Conservation (phyloP, 352 stramenopile species). For the Phytophthora multivora region DNA sequence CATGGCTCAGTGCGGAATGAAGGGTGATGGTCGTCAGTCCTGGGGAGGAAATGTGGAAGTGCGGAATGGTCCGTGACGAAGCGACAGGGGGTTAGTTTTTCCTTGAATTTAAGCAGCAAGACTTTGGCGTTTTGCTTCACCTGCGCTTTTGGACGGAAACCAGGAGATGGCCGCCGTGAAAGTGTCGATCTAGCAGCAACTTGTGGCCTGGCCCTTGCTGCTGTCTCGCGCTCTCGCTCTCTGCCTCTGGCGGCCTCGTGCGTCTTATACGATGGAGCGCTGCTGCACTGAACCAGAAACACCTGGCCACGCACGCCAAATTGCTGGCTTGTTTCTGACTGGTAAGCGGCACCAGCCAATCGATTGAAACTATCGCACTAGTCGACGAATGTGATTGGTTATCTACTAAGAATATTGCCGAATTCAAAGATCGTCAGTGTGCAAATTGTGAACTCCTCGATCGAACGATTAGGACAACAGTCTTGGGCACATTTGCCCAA, state of each 20-base stretch:
- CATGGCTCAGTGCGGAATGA: conserved; percentile 20
- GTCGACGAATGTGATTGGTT: conserved; percentile 4
- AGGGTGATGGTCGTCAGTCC: conserved; percentile 13
- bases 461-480: conserved; percentile 32
- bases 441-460: conserved; percentile 24
- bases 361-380: conserved; percentile 5
- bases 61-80: background rate
- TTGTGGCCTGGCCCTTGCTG: conserved; percentile 8
- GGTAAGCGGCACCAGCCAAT: conserved; percentile 5
- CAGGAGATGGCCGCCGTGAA: conserved; percentile 9
- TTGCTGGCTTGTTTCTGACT: conserved; percentile 14
- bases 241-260: conserved; percentile 17
- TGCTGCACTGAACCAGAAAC: conserved; percentile 20
- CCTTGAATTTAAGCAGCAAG: background rate
- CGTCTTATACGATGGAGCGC: conserved; percentile 30
- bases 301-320: conserved; percentile 26
- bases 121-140: conserved; percentile 6
- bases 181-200: conserved; percentile 16
- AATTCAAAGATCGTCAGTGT: conserved; percentile 7
- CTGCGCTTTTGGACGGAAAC: conserved; percentile 9
- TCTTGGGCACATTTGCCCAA: background rate
- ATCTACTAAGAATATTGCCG: conserved; percentile 8
- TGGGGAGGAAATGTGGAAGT: conserved; percentile 18
- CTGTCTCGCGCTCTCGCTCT: conserved; percentile 22
- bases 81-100: conserved; percentile 10